Conservation (phyloP, 306 rosid genomes). For the Cicer pinnatifidum region DNA sequence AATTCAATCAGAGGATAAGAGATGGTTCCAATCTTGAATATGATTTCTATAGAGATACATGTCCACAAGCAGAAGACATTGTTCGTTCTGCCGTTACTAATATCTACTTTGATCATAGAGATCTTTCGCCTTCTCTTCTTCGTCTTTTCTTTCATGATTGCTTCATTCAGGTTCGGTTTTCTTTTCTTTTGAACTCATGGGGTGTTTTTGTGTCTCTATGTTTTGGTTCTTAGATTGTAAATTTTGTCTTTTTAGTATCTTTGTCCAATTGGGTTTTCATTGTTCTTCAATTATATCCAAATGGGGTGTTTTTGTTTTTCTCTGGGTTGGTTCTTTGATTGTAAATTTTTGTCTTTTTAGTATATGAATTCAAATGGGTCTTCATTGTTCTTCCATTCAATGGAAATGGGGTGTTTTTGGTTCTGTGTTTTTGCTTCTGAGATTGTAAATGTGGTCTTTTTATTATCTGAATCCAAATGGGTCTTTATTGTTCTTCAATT, state of each 20-base stretch:
- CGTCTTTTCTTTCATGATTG: constrained; percentile 94
- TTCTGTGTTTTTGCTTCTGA: background rate
- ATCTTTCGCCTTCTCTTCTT: constrained; percentile 66
- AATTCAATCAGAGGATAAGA: constrained; percentile 32
- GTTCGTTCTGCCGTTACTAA: constrained; percentile 59
- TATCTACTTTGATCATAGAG: constrained; percentile 54
- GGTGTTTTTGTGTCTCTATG: background rate
- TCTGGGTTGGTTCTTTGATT: background rate
- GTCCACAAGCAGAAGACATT: constrained; percentile 69
- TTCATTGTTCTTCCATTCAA: background rate
- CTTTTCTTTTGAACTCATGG: background rate
- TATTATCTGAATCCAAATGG: background rate
- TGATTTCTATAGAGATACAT: constrained; percentile 62
- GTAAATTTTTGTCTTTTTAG: background rate
- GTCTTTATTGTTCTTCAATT: background rate
- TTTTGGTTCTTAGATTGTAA: background rate
- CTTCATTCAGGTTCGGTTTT: constrained; percentile 62
- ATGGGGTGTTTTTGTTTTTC: background rate
- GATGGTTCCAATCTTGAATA: constrained; percentile 53
- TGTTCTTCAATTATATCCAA: background rate
- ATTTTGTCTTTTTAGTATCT: background rate
- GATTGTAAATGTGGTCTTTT: background rate
- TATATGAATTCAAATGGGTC: background rate
- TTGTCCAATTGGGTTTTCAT: background rate
- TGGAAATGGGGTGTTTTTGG: background rate